Evolutionary conservation across 108 stramenopile species (phyloP).

Genomic region (Pseudonitzschia delicatissima): DNA sequence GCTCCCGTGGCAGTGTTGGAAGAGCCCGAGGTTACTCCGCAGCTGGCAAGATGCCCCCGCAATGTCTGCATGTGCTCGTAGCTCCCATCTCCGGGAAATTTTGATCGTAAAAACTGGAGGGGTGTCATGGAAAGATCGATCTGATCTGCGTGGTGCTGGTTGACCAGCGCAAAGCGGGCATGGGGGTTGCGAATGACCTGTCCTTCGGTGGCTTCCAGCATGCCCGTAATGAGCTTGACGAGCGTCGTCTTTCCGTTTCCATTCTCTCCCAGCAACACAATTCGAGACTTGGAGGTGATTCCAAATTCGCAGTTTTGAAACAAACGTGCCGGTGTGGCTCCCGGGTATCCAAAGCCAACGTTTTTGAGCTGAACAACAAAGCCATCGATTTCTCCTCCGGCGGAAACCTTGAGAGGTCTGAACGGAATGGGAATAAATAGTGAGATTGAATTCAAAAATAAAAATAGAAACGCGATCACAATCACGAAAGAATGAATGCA

Average conservation of each 20-base stretch:
- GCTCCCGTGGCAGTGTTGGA: constrained; percentile 82
- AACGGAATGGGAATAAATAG: neutral
- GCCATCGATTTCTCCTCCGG: constrained; percentile 46
- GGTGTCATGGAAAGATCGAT: constrained; percentile 75
- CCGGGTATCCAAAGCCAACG: constrained; percentile 70
- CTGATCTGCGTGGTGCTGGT: constrained; percentile 88
- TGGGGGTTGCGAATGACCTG: constrained; percentile 55
- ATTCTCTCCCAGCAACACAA: constrained; percentile 59
- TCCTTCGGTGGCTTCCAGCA: constrained; percentile 57
- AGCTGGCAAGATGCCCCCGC: constrained; percentile 39
- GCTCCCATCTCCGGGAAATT: constrained; percentile 37
- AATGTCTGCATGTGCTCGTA: constrained; percentile 36
- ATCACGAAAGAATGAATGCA: too few species aligned
- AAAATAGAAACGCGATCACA: too few species aligned
- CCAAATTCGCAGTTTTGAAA: constrained; percentile 35
- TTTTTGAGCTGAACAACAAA: constrained; percentile 68
- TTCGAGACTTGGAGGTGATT: constrained; percentile 33
- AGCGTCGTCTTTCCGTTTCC: constrained; percentile 71
- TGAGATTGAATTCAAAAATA: too few species aligned
- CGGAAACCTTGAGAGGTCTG: constrained; percentile 40
- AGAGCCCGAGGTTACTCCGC: constrained; percentile 34
- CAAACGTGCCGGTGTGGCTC: constrained; percentile 18
- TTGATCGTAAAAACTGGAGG: constrained; percentile 53
- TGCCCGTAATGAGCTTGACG: constrained; percentile 74
- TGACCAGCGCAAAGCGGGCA: constrained; percentile 71